Evolutionary conservation across 2,329 filamentous ascomycete genomes (phyloP).

Genomic region (Fusarium drepaniforme): DNA sequence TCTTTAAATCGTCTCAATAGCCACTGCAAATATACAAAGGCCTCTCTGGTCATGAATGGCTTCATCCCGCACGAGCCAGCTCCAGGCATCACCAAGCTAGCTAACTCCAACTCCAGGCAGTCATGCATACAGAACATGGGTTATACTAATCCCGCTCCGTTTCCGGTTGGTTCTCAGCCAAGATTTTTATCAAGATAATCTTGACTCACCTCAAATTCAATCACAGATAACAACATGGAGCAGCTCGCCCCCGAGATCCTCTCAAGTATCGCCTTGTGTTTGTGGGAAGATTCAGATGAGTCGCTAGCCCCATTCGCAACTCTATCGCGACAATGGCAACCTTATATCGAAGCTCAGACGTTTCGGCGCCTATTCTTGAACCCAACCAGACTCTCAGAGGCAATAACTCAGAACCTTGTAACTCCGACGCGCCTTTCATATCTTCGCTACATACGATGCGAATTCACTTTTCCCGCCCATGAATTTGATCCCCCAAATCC

Average conservation of each 20-base stretch:
- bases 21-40: no score
- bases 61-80: not conserved
- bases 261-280: not conserved
- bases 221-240: not conserved
- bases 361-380: not conserved
- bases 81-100: not conserved
- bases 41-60: not conserved
- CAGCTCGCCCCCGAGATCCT: not conserved
- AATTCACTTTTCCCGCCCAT: not conserved
- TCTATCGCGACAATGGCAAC: not conserved
- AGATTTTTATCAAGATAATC: not conserved
- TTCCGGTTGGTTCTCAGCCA: not conserved
- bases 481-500: not conserved
- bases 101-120: not conserved
- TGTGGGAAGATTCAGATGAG: not conserved
- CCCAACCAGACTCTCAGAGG: not conserved
- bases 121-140: not conserved
- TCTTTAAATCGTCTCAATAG: no score
- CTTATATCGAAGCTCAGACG: not conserved
- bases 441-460: not conserved
- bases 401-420: not conserved
- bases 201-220: not conserved
- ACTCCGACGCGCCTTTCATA: not conserved
- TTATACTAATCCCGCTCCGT: slow-evolving; percentile 3
- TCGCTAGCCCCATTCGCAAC: not conserved